phyloP scores from a whole-genome alignment of 257 asterid genomes.

The Salvia rosmarinus region DNA sequence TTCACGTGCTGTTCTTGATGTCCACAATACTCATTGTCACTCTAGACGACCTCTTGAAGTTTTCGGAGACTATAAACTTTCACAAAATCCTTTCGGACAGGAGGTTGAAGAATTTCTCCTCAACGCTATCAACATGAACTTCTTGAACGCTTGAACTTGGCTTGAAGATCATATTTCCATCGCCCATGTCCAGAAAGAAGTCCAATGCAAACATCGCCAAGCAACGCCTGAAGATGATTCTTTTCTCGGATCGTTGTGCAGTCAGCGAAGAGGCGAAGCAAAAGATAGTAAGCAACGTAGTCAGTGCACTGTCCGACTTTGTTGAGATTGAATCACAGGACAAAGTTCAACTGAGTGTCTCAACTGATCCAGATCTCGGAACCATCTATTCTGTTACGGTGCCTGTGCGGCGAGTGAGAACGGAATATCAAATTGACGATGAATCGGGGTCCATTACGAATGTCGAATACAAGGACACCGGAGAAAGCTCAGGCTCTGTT shows the following conservation, averaged over 20 bases:
- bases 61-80: slow-evolving; percentile 56
- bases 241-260: slow-evolving; percentile 91
- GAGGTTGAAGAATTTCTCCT: slow-evolving; percentile 79
- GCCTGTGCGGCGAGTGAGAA: slow-evolving; percentile 69
- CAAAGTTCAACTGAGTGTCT: slow-evolving; percentile 83
- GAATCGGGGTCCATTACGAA: slow-evolving; percentile 75
- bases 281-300: slow-evolving; percentile 82
- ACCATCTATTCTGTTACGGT: slow-evolving; percentile 86
- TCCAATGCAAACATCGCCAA: slow-evolving; percentile 91
- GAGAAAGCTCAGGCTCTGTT: slow-evolving; percentile 81
- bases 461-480: slow-evolving; percentile 77
- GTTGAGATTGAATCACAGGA: slow-evolving; percentile 96
- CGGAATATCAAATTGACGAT: slow-evolving; percentile 77
- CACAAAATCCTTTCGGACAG: slow-evolving; percentile 58
- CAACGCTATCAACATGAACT: slow-evolving; percentile 69
- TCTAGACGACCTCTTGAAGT: slow-evolving; percentile 60
- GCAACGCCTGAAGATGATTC: slow-evolving; percentile 90
- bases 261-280: slow-evolving; percentile 95
- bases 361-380: slow-evolving; percentile 87
- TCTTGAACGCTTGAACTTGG: slow-evolving; percentile 85
- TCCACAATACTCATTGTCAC: slow-evolving; percentile 54
- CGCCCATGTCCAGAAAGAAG: slow-evolving; percentile 57
- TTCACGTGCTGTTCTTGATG: slow-evolving; percentile 47
- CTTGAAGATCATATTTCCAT: slow-evolving; percentile 93
- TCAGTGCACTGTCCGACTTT: slow-evolving; percentile 75